Conservation (phyloP, 2,329 filamentous ascomycete species). For the Corynespora cassiicola region DNA sequence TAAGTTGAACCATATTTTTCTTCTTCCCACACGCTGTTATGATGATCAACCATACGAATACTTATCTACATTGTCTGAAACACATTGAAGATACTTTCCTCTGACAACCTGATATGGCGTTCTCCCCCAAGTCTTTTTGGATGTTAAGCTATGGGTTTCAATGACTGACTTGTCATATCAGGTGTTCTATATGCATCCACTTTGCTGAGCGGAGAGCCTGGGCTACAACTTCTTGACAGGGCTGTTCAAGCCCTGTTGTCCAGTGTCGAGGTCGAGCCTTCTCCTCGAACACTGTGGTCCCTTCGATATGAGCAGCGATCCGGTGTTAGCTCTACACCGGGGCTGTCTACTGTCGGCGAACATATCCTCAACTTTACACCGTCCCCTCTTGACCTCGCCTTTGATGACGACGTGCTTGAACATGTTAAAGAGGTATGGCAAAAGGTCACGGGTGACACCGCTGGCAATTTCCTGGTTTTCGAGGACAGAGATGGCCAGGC, state of each 20-base stretch:
- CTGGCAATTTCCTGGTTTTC: constrained; percentile 75
- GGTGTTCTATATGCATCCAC: constrained; percentile 66
- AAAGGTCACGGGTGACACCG: constrained; percentile 62
- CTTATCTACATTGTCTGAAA: constrained; percentile 99
- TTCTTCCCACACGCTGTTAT: constrained; percentile 56
- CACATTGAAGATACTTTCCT: constrained; percentile 82
- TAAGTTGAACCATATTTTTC: constrained; percentile 64
- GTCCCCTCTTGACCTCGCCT: constrained; percentile 69
- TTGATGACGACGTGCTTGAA: constrained; percentile 74
- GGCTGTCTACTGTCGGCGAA: constrained; percentile 44
- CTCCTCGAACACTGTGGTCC: constrained; percentile 58
- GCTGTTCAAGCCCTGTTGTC: constrained; percentile 53
- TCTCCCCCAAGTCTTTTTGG: constrained; percentile 19
- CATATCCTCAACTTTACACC: constrained; percentile 64
- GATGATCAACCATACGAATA: constrained; percentile 88
- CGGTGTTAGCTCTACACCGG: constrained; percentile 15
- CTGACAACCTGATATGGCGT: constrained; percentile 83
- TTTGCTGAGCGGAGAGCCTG: constrained; percentile 42
- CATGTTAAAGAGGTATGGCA: constrained; percentile 75
- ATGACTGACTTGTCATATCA: constrained; percentile 49
- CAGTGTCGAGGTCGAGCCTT: constrained; percentile 38
- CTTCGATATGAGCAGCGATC: constrained; percentile 58
- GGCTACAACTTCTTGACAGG: constrained; percentile 45
- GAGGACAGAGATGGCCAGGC: constrained; percentile 75
- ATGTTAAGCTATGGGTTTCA: constrained; percentile 10